Evolutionary conservation across 352 stramenopile species (phyloP).

Genomic region (Elongisporangium senticosum): DNA sequence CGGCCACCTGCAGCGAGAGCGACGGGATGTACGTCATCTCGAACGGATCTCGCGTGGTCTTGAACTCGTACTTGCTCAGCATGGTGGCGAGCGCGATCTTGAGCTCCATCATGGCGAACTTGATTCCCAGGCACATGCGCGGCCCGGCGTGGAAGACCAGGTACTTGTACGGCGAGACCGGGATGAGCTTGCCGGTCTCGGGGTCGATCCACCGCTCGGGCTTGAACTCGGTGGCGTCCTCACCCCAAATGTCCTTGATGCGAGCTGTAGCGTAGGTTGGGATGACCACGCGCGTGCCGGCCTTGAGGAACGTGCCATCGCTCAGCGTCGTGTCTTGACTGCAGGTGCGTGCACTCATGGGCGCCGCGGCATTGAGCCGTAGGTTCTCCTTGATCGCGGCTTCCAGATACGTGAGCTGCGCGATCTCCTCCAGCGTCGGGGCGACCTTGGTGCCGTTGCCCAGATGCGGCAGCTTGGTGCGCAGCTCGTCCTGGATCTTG

Average conservation of each 20-base stretch:
- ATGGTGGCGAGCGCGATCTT: slow-evolving; percentile 55
- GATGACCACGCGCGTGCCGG: slow-evolving; percentile 50
- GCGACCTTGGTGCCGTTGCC: slow-evolving; percentile 13
- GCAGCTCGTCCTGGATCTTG: slow-evolving; percentile 33
- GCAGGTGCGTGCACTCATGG: slow-evolving; percentile 43
- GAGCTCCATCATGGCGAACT: slow-evolving; percentile 56
- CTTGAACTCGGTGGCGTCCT: slow-evolving; percentile 53
- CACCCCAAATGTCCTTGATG: slow-evolving; percentile 51
- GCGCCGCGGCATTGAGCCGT: slow-evolving; percentile 51
- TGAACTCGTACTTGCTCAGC: slow-evolving; percentile 44
- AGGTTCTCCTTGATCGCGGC: slow-evolving; percentile 49
- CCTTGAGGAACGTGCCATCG: slow-evolving; percentile 58
- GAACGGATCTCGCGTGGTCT: slow-evolving; percentile 31
- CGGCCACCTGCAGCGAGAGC: slow-evolving; percentile 41
- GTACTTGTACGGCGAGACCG: slow-evolving; percentile 60
- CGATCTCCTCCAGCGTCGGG: slow-evolving; percentile 28
- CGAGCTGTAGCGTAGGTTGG: slow-evolving; percentile 58
- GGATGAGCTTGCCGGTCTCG: slow-evolving; percentile 26
- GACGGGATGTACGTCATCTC: slow-evolving; percentile 35
- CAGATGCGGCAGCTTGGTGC: slow-evolving; percentile 17
- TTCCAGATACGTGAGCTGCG: slow-evolving; percentile 42
- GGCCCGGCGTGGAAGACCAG: slow-evolving; percentile 56
- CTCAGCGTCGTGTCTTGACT: slow-evolving; percentile 52
- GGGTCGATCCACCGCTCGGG: slow-evolving; percentile 64
- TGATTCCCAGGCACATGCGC: slow-evolving; percentile 63